Evolutionary conservation across 192 early-diverging fungal species (phyloP).

Genomic region (Podila horticola): DNA sequence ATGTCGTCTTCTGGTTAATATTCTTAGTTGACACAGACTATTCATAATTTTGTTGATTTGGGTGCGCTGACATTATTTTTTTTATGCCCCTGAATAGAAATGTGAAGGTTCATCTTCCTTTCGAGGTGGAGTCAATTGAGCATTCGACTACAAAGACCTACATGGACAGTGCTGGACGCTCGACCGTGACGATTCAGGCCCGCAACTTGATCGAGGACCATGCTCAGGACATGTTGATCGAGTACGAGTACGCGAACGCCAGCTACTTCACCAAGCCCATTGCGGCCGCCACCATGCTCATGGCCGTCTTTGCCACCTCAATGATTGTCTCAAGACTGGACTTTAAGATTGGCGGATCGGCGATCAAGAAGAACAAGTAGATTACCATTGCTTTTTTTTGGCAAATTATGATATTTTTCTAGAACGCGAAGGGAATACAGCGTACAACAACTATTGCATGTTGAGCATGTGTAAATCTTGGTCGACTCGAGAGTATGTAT

Average conservation of each 20-base stretch:
- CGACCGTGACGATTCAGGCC: slow-evolving; percentile 75
- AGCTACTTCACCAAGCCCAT: slow-evolving; percentile 73
- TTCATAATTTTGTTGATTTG: too few relatives aligned
- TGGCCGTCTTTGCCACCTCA: slow-evolving; percentile 65
- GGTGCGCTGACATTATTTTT: not conserved
- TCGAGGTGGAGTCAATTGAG: slow-evolving; percentile 63
- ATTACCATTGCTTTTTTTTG: not conserved
- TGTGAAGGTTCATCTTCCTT: slow-evolving; percentile 71
- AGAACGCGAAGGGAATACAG: too few relatives aligned
- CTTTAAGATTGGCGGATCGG: slow-evolving; percentile 58
- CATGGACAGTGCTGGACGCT: slow-evolving; percentile 93
- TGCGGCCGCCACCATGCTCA: slow-evolving; percentile 58
- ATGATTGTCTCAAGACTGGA: slow-evolving; percentile 66
- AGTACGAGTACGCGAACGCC: slow-evolving; percentile 59
- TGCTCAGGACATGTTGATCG: slow-evolving; percentile 58
- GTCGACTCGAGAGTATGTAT: too few relatives aligned
- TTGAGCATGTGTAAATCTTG: too few relatives aligned
- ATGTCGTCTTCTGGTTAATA: slow-evolving; percentile 28
- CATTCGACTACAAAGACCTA: slow-evolving; percentile 75
- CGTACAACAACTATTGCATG: too few relatives aligned
- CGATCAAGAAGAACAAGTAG: slow-evolving; percentile 43
- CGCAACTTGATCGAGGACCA: slow-evolving; percentile 82
- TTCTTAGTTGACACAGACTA: not conserved
- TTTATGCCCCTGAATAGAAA: slow-evolving; percentile 55
- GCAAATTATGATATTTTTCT: not conserved